These are phyloP conservation scores for Tulasnella sp. DNA, from an alignment of 768 basidiomycete species.

Conservation along the genomic window DNA sequence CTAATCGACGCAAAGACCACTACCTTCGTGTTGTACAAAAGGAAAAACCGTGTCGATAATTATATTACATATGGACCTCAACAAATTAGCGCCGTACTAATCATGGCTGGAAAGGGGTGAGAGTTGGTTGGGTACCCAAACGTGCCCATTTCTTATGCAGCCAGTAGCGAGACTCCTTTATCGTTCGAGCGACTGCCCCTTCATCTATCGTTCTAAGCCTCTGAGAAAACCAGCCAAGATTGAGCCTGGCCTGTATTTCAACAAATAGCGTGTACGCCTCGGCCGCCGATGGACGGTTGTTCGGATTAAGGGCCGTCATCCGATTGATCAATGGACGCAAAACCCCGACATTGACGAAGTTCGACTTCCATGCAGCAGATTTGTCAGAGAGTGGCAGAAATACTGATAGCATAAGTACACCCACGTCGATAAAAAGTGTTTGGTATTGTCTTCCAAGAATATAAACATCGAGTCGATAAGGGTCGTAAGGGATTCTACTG, in stretches of 20 bases:
- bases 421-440: no score
- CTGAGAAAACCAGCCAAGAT: neutral
- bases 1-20: no score
- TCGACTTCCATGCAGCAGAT: neutral
- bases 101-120: neutral
- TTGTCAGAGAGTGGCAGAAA: no score
- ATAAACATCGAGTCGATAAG: no score
- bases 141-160: neutral
- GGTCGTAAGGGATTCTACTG: no score
- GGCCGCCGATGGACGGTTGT: neutral
- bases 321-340: neutral
- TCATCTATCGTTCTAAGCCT: neutral
- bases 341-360: no score
- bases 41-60: no score
- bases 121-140: neutral
- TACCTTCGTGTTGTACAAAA: no score
- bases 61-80: no score
- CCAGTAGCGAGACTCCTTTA: neutral
- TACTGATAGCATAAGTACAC: no score
- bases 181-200: neutral
- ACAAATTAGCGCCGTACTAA: no score
- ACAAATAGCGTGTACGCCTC: neutral
- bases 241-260: neutral
- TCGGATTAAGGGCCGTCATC: neutral
- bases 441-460: no score